These are phyloP conservation scores for Apiospora arundinis DNA, from an alignment of 2,329 filamentous ascomycete species.

Conservation along the genomic window DNA sequence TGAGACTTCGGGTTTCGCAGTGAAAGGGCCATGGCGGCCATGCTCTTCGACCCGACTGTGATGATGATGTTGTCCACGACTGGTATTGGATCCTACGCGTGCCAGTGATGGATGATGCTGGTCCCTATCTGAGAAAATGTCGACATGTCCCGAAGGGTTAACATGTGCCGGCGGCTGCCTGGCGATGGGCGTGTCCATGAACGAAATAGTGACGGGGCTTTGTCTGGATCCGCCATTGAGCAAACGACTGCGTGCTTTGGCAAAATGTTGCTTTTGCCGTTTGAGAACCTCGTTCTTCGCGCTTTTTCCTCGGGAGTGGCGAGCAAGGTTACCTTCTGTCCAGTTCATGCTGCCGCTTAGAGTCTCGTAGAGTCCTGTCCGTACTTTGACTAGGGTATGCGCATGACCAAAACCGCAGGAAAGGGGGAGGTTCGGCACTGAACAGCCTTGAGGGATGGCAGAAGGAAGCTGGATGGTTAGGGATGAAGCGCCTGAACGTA, in stretches of 20 bases:
- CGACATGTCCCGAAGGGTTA: background rate
- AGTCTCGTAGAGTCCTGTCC: background rate
- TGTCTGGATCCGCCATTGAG: slow-evolving; percentile 37
- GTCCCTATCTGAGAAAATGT: background rate
- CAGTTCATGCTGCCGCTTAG: slow-evolving; percentile 50
- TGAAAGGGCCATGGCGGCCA: background rate
- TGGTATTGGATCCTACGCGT: too few species aligned
- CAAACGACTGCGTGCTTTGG: slow-evolving; percentile 46
- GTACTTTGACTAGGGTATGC: background rate
- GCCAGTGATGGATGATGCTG: background rate
- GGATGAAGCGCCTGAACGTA: background rate
- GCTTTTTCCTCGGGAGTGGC: slow-evolving; percentile 44
- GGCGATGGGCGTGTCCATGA: slow-evolving; percentile 27
- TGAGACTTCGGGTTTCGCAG: background rate
- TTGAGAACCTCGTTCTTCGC: slow-evolving; percentile 42
- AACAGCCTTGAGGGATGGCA: background rate
- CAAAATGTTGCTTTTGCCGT: slow-evolving; percentile 56
- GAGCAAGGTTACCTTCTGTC: slow-evolving; percentile 54
- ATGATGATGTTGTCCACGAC: background rate
- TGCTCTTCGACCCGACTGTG: background rate
- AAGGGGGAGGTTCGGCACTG: too few species aligned
- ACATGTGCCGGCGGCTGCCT: slow-evolving; percentile 20
- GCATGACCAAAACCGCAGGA: background rate
- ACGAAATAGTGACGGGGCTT: slow-evolving; percentile 42
- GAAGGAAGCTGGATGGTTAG: background rate